phyloP scores from a whole-genome alignment of 1,284 basidiomycete genomes.

The Ustilago crameri region DNA sequence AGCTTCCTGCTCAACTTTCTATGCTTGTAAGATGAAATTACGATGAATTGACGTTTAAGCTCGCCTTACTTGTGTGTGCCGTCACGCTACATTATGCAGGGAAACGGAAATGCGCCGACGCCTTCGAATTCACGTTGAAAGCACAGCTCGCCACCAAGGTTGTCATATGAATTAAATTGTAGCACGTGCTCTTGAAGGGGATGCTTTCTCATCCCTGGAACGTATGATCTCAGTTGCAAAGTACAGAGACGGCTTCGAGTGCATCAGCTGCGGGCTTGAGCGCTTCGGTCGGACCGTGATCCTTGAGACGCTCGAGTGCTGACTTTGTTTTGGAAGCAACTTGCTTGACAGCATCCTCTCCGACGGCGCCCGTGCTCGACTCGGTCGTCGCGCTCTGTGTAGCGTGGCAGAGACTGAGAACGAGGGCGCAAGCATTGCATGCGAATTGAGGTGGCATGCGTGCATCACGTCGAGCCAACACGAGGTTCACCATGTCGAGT shows the following conservation, averaged over 20 bases:
- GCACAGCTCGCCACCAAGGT: too few relatives aligned
- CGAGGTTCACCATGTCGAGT: conserved; percentile 57
- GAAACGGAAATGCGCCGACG: too few relatives aligned
- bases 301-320: conserved; percentile 28
- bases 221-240: neutral
- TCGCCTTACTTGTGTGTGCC: too few relatives aligned
- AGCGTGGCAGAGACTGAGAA: conserved; percentile 36
- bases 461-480: conserved; percentile 56
- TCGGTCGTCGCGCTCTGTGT: conserved; percentile 1
- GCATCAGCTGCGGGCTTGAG: conserved; percentile 35
- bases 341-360: conserved; percentile 26
- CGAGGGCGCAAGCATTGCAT: conserved; percentile 50
- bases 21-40: too few relatives aligned
- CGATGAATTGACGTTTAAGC: too few relatives aligned
- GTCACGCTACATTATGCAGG: too few relatives aligned
- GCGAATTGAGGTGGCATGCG: conserved; percentile 62
- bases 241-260: conserved; percentile 23
- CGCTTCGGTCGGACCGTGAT: conserved; percentile 47
- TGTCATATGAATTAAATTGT: too few relatives aligned
- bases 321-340: conserved; percentile 21
- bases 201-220: too few relatives aligned
- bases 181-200: too few relatives aligned
- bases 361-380: conserved; percentile 19
- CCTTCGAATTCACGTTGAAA: too few relatives aligned
- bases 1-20: too few relatives aligned